phyloP scores from a whole-genome alignment of 192 early-diverging fungal species.

The Spinellus fusiger region DNA sequence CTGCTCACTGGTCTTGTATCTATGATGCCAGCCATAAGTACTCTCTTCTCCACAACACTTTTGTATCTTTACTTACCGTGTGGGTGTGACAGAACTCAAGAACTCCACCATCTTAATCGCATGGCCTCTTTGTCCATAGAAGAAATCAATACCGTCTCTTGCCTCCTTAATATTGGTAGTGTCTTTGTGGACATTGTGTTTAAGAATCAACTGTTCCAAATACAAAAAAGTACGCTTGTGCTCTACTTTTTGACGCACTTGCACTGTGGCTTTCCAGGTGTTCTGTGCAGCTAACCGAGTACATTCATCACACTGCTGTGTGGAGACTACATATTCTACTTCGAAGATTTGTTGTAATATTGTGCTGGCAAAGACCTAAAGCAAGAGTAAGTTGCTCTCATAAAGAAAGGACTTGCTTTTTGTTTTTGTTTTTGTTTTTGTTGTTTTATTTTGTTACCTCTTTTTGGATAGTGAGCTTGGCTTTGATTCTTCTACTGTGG shows the following conservation, averaged over 20 bases:
- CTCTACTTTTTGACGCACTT: slow-evolving; percentile 95
- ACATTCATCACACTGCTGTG: slow-evolving; percentile 96
- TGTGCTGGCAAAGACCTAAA: slow-evolving; percentile 4
- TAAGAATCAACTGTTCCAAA: slow-evolving; percentile 96
- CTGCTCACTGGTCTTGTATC: slow-evolving; percentile 89
- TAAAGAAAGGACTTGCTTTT: slow-evolving; percentile 13
- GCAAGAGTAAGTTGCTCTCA: too few species aligned
- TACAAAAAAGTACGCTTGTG: slow-evolving; percentile 99
- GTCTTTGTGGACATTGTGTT: slow-evolving; percentile 95
- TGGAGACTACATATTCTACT: slow-evolving; percentile 86
- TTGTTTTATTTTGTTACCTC: slow-evolving; percentile 55
- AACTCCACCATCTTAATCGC: slow-evolving; percentile 97
- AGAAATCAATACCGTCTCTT: slow-evolving; percentile 96
- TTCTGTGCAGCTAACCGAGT: slow-evolving; percentile 92
- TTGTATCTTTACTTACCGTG: slow-evolving; percentile 36
- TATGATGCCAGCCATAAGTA: slow-evolving; percentile 15
- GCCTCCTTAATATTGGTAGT: slow-evolving; percentile 98
- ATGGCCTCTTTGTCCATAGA: slow-evolving; percentile 82
- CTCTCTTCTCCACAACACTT: not conserved
- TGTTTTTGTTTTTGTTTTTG: not conserved
- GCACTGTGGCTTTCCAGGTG: slow-evolving; percentile 96
- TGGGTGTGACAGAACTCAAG: slow-evolving; percentile 78
- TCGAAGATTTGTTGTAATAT: slow-evolving; percentile 55
- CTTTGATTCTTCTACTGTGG: slow-evolving; percentile 84
- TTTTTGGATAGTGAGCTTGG: slow-evolving; percentile 98